These are phyloP conservation scores for Candida chauliodis DNA, from an alignment of 805 yeast genomes.

Conservation along the genomic window DNA sequence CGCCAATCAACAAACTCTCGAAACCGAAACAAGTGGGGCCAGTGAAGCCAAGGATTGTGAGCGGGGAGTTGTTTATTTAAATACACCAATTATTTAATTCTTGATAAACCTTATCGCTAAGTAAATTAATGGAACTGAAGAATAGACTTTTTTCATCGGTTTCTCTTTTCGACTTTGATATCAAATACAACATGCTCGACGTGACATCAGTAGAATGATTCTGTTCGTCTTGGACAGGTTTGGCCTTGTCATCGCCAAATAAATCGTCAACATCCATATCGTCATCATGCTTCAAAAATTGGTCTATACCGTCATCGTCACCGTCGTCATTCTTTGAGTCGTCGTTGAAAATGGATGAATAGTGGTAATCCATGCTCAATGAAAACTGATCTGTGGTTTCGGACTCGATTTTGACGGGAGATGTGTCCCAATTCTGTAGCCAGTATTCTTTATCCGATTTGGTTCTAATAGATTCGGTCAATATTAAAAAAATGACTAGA, in stretches of 20 bases:
- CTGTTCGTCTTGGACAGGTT: no score
- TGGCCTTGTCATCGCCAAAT: constrained; percentile 10
- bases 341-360: constrained; percentile 19
- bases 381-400: constrained; percentile 11
- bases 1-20: constrained; percentile 19
- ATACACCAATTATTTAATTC: constrained; percentile 8
- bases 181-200: no score
- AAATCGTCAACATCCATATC: constrained; percentile 17
- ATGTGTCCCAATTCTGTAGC: constrained; percentile 10
- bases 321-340: constrained; percentile 1
- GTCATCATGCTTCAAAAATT: constrained; percentile 10
- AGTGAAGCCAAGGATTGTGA: constrained; percentile 23
- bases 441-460: constrained; percentile 20
- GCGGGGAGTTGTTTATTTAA: constrained; percentile 22
- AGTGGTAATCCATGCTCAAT: constrained; percentile 22
- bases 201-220: no score
- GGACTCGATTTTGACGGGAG: background rate
- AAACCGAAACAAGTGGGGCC: constrained; percentile 20
- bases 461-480: constrained; percentile 15
- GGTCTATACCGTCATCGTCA: constrained; percentile 7
- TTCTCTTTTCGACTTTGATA: no score
- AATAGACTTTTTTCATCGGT: constrained; percentile 5
- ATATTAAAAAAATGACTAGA: constrained; percentile 17
- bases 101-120: constrained; percentile 11
- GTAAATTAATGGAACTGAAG: constrained; percentile 6